Base-by-base conservation (phyloP, 306 rosid genomes). In the Quercus ilex region DNA sequence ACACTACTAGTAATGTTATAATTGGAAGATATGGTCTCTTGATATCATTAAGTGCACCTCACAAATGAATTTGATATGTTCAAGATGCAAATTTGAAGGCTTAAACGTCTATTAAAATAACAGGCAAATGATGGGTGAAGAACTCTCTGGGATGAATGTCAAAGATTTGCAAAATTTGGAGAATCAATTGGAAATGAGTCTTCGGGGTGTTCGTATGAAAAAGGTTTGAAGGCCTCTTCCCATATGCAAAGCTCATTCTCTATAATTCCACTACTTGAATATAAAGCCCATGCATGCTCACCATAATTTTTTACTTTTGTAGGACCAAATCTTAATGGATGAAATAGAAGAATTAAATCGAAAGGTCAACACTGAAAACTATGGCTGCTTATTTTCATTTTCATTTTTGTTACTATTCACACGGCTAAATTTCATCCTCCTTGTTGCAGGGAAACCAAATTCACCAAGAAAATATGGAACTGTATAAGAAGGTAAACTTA, bases 101-200 rank as follows among this genome's bases (percentile, higher is more conserved):
- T 38, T 46, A 31, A 78, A 51, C 19, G 63, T 31, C 58, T 75
- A 71, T 71, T 12, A 78, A 58, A 65, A 67, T 74, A 71, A 85
- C 88, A 94, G 99, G 85, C 81, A 92, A 85, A 88, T 94, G 81
- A 90, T 94, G 99, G 99, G 99, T 19, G 91, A 92, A 87, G 98
- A 92, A 69, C 86, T 94, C 55, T 89, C 97, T 71, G 90, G 94
- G 13, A 67, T 94, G 84, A 88, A 82, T 23, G 83, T 81, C 80
- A 89, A 91, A 83, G 94, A 94, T 63, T 81, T 92, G 62, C 91
- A 86, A 51, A 86, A 73, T 77, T 86, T 94, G 77, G 97, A 94
- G 87, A 89, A 80, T 71, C 97, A 94, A 80, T 68, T 94, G 79
- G 97, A 94, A 87, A 87, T 87, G 58, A 94, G 97, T 84, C 89